A percentile compares a stretch with the other conserved stretches of the same genome.
Evolutionary conservation across 176 grass and related monocot genomes (phyloP).

Genomic region (Canna indica): DNA sequence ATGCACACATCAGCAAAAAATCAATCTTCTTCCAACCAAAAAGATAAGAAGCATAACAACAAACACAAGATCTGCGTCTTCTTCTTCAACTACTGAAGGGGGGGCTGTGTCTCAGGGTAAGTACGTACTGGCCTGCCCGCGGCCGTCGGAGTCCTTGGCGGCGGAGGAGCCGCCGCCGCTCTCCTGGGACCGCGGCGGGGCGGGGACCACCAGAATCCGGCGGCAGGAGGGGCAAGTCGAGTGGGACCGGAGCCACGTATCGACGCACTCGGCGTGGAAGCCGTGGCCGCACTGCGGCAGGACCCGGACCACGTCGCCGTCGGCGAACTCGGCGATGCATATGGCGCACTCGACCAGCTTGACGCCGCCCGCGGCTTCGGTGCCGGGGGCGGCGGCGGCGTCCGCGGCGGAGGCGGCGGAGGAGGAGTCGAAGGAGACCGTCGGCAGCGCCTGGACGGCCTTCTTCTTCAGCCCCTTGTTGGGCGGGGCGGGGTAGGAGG

Average conservation of each 20-base stretch:
- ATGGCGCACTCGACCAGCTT: slow-evolving; percentile 63
- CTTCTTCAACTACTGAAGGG: neutral
- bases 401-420: neutral
- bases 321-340: slow-evolving; percentile 56
- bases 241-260: slow-evolving; percentile 61
- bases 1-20: neutral
- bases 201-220: slow-evolving; percentile 29
- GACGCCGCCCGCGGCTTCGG: neutral
- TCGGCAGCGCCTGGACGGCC: slow-evolving; percentile 43
- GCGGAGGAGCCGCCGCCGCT: neutral
- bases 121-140: neutral
- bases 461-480: slow-evolving; percentile 44
- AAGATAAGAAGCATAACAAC: neutral
- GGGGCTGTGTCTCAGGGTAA: neutral
- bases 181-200: neutral
- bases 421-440: slow-evolving; percentile 25
- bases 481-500: slow-evolving; percentile 12
- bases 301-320: slow-evolving; percentile 63
- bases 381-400: neutral
- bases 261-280: slow-evolving; percentile 79
- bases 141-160: no score
- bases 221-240: slow-evolving; percentile 93
- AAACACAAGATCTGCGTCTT: neutral
- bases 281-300: slow-evolving; percentile 64
- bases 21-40: slow-evolving; percentile 2